These are phyloP conservation scores for Pestalotiopsis fici DNA, from an alignment of 2,329 filamentous ascomycete genomes.

Conservation along the genomic window DNA sequence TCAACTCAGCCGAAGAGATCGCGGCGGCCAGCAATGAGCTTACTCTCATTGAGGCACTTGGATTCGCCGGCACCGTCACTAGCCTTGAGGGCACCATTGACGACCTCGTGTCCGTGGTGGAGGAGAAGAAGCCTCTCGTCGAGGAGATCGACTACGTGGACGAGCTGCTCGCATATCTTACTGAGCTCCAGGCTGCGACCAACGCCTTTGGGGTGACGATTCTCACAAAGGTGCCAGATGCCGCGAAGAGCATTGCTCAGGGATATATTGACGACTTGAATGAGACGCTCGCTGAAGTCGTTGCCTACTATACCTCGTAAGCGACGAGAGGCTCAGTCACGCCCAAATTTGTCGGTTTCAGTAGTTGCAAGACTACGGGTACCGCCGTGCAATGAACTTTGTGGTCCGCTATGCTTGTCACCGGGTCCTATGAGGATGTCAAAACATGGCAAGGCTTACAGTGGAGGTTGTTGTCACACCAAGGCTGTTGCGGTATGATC, in stretches of 20 bases:
- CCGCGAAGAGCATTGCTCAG: conserved; percentile 5
- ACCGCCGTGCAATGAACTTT: no score
- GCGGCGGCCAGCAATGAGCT: background rate
- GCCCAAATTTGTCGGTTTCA: background rate
- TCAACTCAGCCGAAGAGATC: background rate
- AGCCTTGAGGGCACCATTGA: conserved; percentile 4
- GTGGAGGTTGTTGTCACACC: no score
- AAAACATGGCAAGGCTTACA: no score
- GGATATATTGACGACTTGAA: conserved; percentile 7
- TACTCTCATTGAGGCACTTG: conserved; percentile 3
- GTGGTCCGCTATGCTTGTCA: no score
- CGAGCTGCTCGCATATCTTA: background rate
- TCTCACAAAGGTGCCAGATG: conserved; percentile 6
- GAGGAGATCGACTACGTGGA: background rate
- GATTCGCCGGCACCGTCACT: conserved; percentile 1
- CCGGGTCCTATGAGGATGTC: no score
- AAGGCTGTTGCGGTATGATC: no score
- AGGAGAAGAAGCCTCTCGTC: conserved; percentile 4
- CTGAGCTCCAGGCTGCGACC: background rate
- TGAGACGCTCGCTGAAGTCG: background rate
- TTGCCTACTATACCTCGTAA: background rate
- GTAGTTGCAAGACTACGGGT: background rate
- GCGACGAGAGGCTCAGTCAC: background rate
- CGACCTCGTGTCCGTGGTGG: background rate
- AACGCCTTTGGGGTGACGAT: conserved; percentile 1